Base-by-base conservation (phyloP, 345 rosid genomes). In the Lumnitzera littorea region DNA sequence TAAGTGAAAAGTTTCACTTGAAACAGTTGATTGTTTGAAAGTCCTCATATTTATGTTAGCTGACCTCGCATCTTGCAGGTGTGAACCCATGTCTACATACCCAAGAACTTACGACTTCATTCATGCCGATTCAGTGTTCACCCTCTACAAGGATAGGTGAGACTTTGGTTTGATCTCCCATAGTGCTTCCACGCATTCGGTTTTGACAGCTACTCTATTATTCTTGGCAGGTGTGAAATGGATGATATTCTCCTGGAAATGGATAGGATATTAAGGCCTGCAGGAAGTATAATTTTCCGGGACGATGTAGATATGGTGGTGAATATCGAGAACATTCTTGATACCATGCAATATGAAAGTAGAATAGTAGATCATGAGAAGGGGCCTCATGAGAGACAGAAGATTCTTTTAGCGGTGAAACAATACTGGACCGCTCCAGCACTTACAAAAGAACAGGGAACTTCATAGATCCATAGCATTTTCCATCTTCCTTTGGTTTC, bases 81-180 rank as follows among this genome's bases (percentile, higher is more conserved):
- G 85, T 13, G 85, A 94, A 68, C 97, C 99, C 43, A 88, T 94
- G 99, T 94, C 99, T 41, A 94, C 96, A 12, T 94, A 90, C 67
- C 99, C 99, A 14, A 80, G 99, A 57, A 94, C 99, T 56, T 90
- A 88, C 51, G 99, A 90, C 61, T 84, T 90, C 46, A 81, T 94
- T 58, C 99, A 94, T 51, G 96, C 87, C 0, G 84, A 77, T 55
- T 86, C 96, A 17, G 62, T 94, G 47, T 88, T 94, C 76, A 90
- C 79, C 50, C 77, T 87, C 51, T 84, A 88, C 65, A 62, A 74
- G 62, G 80, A 72, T 24, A 82, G 84, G 94, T 84, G 43, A 73
- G 15, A 23, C 1, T 31, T 16, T 15, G 2, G 13, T 13, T 16
- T 15, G 46, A 29, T 43, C 5, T 25, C n/a, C 27, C 7, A 43